These are phyloP conservation scores for Hyphopichia burtonii DNA, from an alignment of 1,139 yeast species.

Conservation along the genomic window DNA sequence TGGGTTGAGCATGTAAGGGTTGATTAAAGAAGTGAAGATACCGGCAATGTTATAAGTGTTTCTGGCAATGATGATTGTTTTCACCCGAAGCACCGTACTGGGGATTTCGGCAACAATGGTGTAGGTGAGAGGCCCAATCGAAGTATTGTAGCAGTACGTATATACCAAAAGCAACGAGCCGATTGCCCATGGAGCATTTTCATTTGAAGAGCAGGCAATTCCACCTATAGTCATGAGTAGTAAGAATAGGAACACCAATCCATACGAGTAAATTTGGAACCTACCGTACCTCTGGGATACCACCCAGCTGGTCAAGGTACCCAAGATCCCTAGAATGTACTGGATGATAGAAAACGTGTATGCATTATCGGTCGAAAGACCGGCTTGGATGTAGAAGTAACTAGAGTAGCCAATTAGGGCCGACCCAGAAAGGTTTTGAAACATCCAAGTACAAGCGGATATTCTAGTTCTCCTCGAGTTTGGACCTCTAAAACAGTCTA, in stretches of 20 bases:
- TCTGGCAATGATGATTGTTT: conserved; percentile 57
- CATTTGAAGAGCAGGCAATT: conserved; percentile 18
- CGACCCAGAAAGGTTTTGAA: conserved; percentile 54
- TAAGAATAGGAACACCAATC: conserved; percentile 40
- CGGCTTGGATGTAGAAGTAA: conserved; percentile 53
- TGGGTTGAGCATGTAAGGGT: conserved; percentile 62
- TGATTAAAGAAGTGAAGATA: conserved; percentile 42
- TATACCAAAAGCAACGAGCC: conserved; percentile 49
- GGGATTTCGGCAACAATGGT: conserved; percentile 59
- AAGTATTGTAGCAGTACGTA: conserved; percentile 49
- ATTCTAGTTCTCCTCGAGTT: conserved; percentile 58
- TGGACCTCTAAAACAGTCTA: conserved; percentile 51
- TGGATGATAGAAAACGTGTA: conserved; percentile 48
- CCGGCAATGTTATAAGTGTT: conserved; percentile 45
- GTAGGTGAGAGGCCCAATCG: conserved; percentile 61
- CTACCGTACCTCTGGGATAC: conserved; percentile 48
- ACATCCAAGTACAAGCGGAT: conserved; percentile 45
- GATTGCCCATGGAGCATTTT: conserved; percentile 42
- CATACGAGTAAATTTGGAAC: conserved; percentile 42
- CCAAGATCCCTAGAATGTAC: conserved; percentile 49
- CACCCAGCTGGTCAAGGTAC: conserved; percentile 54
- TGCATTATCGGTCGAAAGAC: conserved; percentile 39
- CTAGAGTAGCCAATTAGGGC: conserved; percentile 56
- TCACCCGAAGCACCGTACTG: conserved; percentile 52
- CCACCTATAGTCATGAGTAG: conserved; percentile 47